Base-by-base conservation (phyloP, 192 early-diverging fungal species). In the Cetraspora pellucida region DNA sequence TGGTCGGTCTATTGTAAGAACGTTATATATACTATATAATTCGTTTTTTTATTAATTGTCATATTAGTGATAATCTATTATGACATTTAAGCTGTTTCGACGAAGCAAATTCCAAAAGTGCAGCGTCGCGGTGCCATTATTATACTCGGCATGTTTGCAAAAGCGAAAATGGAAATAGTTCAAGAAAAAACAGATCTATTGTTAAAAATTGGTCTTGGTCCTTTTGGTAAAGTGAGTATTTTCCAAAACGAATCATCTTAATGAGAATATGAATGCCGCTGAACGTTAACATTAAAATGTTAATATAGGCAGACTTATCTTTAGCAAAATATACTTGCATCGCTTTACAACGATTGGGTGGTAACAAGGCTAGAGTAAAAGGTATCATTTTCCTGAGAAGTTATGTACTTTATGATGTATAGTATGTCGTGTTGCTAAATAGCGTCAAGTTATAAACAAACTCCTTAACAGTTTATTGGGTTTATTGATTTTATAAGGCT, bases 291-390 rank as follows among this genome's bases (percentile, higher is more conserved):
- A 28, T 4, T 28, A 28, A 65, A n/a, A 44, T 77, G 67, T 72
- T 13, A 46, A 27, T 58, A 2, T 86, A 92, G 84, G 85, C 84
- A 50, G 97, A 99, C 74, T 81, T 97, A 21, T 79, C 85, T 4
- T 76, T 99, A 30, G 95, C 96, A 64, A 93, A 91, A 72, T 91
- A 97, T 83, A 92, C 95, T 8, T 99, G 98, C 72, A 91, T 97
- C 78, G 92, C 96, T 1, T 83, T 99, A 52, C 95, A 97, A 77
- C 91, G 95, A 70, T 85, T 97, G 10, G 92, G 84, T 1, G 79
- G 88, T 17, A 77, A 77, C 10, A 81, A 85, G 58, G 86, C 86
- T 78, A 86, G 89, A 54, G 85, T 89, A 65, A 94, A 95, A 81
- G 89, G 91, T 84, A 58, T 37, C 7, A 7, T 37, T 37, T 6